phyloP scores from a whole-genome alignment of 2,329 filamentous ascomycete genomes.

The Phialophora chinensis region DNA sequence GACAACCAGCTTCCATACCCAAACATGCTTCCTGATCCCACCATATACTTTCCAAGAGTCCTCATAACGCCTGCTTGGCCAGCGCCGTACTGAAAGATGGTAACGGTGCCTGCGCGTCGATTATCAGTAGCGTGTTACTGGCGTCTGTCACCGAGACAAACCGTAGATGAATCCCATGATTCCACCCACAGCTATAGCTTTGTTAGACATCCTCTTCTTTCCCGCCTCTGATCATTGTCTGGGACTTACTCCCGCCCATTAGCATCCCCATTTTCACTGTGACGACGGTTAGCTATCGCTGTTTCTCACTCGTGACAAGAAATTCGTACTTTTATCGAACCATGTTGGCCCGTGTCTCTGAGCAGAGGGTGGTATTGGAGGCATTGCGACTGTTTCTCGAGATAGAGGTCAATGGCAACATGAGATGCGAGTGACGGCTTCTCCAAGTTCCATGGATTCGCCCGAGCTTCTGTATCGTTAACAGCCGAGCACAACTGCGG shows the following conservation, averaged over 20 bases:
- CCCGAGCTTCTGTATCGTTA: background rate
- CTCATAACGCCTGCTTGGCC: constrained; percentile 92
- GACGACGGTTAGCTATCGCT: constrained; percentile 43
- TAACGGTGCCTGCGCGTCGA: constrained; percentile 72
- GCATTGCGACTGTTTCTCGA: constrained; percentile 38
- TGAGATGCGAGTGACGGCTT: constrained; percentile 5
- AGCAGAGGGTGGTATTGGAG: constrained; percentile 41
- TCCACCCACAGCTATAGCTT: constrained; percentile 76
- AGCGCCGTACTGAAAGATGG: constrained; percentile 93
- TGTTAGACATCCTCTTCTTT: constrained; percentile 33
- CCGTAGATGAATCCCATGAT: constrained; percentile 99
- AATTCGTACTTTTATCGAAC: constrained; percentile 70
- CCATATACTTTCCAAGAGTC: constrained; percentile 95
- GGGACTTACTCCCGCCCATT: constrained; percentile 92
- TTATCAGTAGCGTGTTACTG: constrained; percentile 32
- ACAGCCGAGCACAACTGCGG: background rate
- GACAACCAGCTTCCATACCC: constrained; percentile 64
- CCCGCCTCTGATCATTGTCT: constrained; percentile 14
- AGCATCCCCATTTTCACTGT: constrained; percentile 96
- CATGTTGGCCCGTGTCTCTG: constrained; percentile 64
- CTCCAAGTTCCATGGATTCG: constrained; percentile 2
- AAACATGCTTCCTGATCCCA: constrained; percentile 92
- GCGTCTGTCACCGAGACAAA: constrained; percentile 50
- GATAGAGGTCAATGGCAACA: background rate
- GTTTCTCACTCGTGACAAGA: background rate